Base-by-base conservation (phyloP, 2,329 filamentous ascomycete species). In the Cordyceps cicadae region DNA sequence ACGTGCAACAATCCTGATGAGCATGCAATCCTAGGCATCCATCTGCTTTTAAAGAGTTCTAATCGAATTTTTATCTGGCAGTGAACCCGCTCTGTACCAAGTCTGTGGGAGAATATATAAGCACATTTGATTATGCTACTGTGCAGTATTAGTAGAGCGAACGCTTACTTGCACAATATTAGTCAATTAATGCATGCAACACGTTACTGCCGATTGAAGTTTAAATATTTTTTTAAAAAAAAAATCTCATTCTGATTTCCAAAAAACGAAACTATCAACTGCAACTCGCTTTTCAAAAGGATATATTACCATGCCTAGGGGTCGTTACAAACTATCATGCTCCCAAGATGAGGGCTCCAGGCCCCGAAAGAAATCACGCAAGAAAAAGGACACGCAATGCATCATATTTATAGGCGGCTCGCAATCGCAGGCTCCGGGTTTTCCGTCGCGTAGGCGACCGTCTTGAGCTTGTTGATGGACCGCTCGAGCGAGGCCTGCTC, bases 381-480 rank as follows among this genome's bases (percentile, higher is more conserved):
- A 43, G 41, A 53, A 54, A 26, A 49, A 54, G 32, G n/a, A 49
- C 17, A 32, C 11, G 24, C 19, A 34, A 60, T 60, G 56, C 37
- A 29, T 43, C 15, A 43, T 17, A 21, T 54, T 60, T 54, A 60
- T 43, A 60, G 45, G 15, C 58, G 58, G 45, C 58, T 60, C 26
- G 39, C 51, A 24, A 60, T 39, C 32, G 24, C 51, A 7, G 58
- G 58, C 58, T 60, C 50, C 3, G 60, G 60, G 34, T 62, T 53
- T 24, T 62, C 60, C 2, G 60, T 62, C 17, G 60, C 37, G 54
- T 54, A 54, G 3, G 55, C 60, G 12, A 62, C 60, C 15, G 43
- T 58, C 55, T 62, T 57, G 29, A 62, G 41, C 55, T 62, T 62
- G 11, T 52, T 45, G 32, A 62, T 62, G 17, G 60, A 62, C 43